Evolutionary conservation across 1,284 basidiomycete genomes (phyloP).

Genomic region (Salmacisia buchloeana): DNA sequence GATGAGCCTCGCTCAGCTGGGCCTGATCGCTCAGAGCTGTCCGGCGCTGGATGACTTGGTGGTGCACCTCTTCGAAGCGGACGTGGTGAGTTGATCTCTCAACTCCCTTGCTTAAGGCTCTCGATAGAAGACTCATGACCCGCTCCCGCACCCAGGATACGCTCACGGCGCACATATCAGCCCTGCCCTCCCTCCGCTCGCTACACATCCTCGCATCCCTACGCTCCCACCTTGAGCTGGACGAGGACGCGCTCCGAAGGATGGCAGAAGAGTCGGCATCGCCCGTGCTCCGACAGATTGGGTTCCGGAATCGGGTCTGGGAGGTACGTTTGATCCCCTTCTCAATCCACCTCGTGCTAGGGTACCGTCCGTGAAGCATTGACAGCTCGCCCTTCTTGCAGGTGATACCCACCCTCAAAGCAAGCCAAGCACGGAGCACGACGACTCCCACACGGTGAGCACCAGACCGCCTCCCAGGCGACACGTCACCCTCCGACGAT

Average conservation of each 20-base stretch:
- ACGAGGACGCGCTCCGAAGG: slow-evolving; percentile 22
- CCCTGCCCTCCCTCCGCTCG: slow-evolving; percentile 22
- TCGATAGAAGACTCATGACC: background rate
- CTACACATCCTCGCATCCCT: slow-evolving; percentile 36
- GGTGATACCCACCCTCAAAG: background rate
- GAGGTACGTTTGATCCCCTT: slow-evolving; percentile 17
- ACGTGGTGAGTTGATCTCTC: slow-evolving; percentile 20
- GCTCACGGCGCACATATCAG: slow-evolving; percentile 14
- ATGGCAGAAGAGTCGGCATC: slow-evolving; percentile 24
- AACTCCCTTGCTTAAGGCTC: no score
- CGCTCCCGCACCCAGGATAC: background rate
- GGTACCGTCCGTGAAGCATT: background rate
- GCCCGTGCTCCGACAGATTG: slow-evolving; percentile 33
- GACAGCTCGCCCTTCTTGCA: no score
- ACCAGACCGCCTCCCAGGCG: no score
- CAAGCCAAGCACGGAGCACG: no score
- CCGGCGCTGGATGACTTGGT: slow-evolving; percentile 33
- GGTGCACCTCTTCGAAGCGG: slow-evolving; percentile 41
- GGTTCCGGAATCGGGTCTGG: slow-evolving; percentile 46
- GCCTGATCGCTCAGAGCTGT: slow-evolving; percentile 23
- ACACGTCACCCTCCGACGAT: background rate
- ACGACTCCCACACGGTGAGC: no score
- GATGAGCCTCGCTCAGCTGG: slow-evolving; percentile 33
- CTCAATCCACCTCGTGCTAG: background rate
- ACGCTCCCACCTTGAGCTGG: slow-evolving; percentile 23